Base-by-base conservation (phyloP, 352 stramenopile genomes). In the Aphanomyces invadans region DNA sequence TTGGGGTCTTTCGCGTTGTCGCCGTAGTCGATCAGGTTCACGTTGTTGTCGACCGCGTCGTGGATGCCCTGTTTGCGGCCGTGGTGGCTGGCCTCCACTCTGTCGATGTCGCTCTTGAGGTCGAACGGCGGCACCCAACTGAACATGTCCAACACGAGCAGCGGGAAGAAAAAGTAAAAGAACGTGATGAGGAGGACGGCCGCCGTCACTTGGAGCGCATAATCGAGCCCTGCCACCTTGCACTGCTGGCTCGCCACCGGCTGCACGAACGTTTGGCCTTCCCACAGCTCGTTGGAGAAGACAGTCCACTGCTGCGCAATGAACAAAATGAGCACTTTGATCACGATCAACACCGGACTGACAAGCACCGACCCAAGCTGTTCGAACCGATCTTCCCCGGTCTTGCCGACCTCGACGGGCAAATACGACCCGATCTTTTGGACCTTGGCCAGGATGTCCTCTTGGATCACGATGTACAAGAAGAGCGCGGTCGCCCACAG, bases 251-350 rank as follows among this genome's bases (percentile, higher is more conserved):
- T 74, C 2, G 70, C 3, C 1, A 31, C 28, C 1, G 19, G 65
- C 60, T 66, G 60, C 2, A 68, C 64, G 2, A 38, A n/a, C 1
- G 49, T 55, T 0, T 68, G 39, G 42, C 70, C 56, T 5, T 74
- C 42, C 28, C 62, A 56, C 0, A 76, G 25, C 9, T 45, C 52
- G 26, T 61, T 39, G 49, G 76, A 84, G 53, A 84, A 76, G 2
- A 69, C 21, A 0, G 21, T 51, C 76, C 75, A 83, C 23, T 77
- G 70, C 1, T 71, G 51, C 5, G 78, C 76, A 36, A 86, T 79
- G 65, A 84, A 86, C 4, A 86, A 68, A 29, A 84, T 76, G 48
- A 76, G 80, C 39, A 77, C 80, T 55, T 86, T 86, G 72, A 86
- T 86, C 29, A 68, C 36, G 15, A 86, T 66, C 21, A 83, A 81